A percentile compares a stretch with the other conserved stretches of the same genome.
phyloP scores from a whole-genome alignment of 148 eudicot species.

The Camellia lanceoleosa region DNA sequence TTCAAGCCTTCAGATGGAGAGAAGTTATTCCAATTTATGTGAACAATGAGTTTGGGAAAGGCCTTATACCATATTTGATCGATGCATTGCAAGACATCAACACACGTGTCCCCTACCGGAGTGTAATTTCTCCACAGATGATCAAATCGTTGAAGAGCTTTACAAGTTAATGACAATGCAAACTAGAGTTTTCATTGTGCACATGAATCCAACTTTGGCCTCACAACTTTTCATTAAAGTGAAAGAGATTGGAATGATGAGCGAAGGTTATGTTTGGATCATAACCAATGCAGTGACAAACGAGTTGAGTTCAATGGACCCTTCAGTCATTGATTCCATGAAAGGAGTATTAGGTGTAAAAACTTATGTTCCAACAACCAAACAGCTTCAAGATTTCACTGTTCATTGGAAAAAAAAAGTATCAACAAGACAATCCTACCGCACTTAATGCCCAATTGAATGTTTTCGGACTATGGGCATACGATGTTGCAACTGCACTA shows the following conservation, averaged over 20 bases:
- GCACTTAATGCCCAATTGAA: conserved; percentile 4
- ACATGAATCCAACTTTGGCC: conserved; percentile 24
- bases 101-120: conserved; percentile 30
- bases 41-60: conserved; percentile 38
- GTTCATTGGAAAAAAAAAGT: conserved; percentile 17
- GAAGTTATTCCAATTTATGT: conserved; percentile 38
- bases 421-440: not conserved
- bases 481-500: conserved; percentile 35
- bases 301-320: conserved; percentile 16
- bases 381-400: conserved; percentile 18
- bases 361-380: conserved; percentile 21
- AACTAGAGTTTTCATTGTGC: conserved; percentile 41
- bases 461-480: conserved; percentile 40
- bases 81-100: conserved; percentile 27
- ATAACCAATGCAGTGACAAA: conserved; percentile 34
- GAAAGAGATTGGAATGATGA: conserved; percentile 33
- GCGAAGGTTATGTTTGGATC: conserved; percentile 40
- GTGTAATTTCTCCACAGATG: conserved; percentile 30
- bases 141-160: conserved; percentile 34
- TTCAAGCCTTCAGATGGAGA: conserved; percentile 41
- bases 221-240: conserved; percentile 28
- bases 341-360: conserved; percentile 50
- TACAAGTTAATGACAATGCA: conserved; percentile 51
- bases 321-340: conserved; percentile 27
- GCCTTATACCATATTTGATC: conserved; percentile 31